Evolutionary conservation across 2,329 filamentous ascomycete genomes (phyloP).

Genomic region (Microdochium paspali): DNA sequence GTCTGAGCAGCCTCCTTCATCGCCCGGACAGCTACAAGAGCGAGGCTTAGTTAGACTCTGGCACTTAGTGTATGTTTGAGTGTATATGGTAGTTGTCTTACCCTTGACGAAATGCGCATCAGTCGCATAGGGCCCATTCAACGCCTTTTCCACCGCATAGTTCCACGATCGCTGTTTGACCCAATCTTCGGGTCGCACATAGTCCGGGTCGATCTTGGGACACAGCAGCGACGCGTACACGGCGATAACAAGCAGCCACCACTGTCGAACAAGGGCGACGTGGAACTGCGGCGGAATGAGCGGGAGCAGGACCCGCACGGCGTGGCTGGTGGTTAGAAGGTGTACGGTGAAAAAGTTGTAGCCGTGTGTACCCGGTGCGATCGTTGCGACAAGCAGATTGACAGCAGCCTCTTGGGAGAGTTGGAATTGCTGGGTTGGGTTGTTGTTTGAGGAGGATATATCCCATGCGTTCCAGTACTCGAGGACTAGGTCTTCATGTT

Average conservation of each 20-base stretch:
- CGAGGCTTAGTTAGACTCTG: no score
- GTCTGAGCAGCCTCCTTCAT: conserved; percentile 66
- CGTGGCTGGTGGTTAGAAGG: conserved; percentile 76
- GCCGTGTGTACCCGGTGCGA: conserved; percentile 44
- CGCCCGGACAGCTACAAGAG: conserved; percentile 63
- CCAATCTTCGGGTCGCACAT: conserved; percentile 50
- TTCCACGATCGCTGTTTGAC: conserved; percentile 58
- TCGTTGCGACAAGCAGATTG: conserved; percentile 52
- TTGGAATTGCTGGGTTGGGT: conserved; percentile 66
- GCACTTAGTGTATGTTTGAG: no score
- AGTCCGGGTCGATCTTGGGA: conserved; percentile 60
- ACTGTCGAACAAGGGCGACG: conserved; percentile 65
- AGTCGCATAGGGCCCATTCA: conserved; percentile 56
- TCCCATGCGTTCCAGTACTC: conserved; percentile 91
- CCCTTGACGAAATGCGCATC: conserved; percentile 85
- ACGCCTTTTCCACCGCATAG: conserved; percentile 61
- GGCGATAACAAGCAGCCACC: conserved; percentile 77
- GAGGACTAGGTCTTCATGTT: conserved; percentile 61
- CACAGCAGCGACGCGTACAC: conserved; percentile 70
- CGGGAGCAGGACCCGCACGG: conserved; percentile 76
- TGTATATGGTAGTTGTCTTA: conserved; percentile 22
- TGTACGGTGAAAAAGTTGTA: conserved; percentile 84
- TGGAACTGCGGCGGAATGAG: conserved; percentile 66
- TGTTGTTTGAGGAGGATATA: conserved; percentile 28
- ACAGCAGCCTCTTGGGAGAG: conserved; percentile 56